Conservation (phyloP, 352 stramenopile species). For the Elongisporangium anandrum region DNA sequence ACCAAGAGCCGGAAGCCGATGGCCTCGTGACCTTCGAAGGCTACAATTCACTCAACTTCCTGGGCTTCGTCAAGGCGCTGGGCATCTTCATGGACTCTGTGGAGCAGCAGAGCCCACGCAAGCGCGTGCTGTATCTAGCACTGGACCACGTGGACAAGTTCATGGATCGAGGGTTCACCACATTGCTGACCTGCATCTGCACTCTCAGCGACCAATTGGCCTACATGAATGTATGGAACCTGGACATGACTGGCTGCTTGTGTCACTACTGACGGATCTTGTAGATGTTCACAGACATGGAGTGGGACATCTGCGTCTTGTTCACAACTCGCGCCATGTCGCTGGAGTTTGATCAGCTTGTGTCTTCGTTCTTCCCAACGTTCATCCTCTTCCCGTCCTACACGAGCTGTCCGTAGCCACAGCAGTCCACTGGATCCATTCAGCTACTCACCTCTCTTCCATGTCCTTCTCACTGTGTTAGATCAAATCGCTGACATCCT, state of each 20-base stretch:
- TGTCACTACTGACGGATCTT: conserved; percentile 7
- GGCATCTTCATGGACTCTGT: conserved; percentile 38
- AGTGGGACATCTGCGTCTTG: conserved; percentile 61
- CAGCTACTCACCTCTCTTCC: background rate
- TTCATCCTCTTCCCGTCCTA: conserved; percentile 63
- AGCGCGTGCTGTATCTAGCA: conserved; percentile 45
- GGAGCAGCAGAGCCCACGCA: background rate
- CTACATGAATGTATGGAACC: conserved; percentile 38
- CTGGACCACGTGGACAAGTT: conserved; percentile 72
- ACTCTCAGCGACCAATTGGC: conserved; percentile 66
- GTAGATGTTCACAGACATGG: conserved; percentile 41
- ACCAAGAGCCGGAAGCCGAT: background rate
- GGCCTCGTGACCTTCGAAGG: conserved; percentile 18
- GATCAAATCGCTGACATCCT: conserved; percentile 61
- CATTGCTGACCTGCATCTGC: conserved; percentile 60
- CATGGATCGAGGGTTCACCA: conserved; percentile 43
- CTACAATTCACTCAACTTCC: conserved; percentile 62
- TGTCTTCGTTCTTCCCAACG: conserved; percentile 42
- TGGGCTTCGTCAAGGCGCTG: conserved; percentile 65
- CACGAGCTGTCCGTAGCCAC: conserved; percentile 43
- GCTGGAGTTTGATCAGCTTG: conserved; percentile 50
- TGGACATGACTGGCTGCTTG: too few species aligned
- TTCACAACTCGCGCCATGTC: conserved; percentile 66
- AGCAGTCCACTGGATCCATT: background rate
- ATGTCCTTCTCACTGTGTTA: too few species aligned